Evolutionary conservation across 345 rosid genomes (phyloP).

Genomic region (Dipteronia dyeriana): DNA sequence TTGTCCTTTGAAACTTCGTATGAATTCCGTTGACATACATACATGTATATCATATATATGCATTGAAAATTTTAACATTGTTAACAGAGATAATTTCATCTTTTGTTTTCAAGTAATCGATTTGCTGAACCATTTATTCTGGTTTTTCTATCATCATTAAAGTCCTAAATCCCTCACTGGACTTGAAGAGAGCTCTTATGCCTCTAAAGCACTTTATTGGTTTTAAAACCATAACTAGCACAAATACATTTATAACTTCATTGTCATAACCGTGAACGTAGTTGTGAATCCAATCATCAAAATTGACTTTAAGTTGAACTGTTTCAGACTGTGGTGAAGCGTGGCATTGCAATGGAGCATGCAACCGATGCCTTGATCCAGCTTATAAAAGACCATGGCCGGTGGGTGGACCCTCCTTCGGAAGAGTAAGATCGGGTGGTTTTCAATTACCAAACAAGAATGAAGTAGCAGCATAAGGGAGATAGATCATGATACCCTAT

Average conservation of each 20-base stretch:
- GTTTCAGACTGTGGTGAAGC: constrained; percentile 90
- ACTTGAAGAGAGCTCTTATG: no score
- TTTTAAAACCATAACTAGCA: not conserved
- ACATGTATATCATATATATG: no score
- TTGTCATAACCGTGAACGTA: not conserved
- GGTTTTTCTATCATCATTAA: no score
- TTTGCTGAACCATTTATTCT: no score
- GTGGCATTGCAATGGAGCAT: constrained; percentile 82
- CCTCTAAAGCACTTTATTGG: not conserved
- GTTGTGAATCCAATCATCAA: not conserved
- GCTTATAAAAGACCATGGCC: constrained; percentile 92
- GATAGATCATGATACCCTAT: not conserved
- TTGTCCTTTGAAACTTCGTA: not conserved
- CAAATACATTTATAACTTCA: not conserved
- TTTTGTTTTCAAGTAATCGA: no score
- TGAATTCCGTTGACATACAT: no score
- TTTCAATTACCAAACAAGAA: not conserved
- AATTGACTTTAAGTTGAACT: constrained; percentile 8
- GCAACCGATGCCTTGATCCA: constrained; percentile 90
- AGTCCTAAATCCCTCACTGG: no score
- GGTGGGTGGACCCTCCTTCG: constrained; percentile 77
- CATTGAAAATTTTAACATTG: no score
- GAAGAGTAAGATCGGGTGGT: constrained; percentile 45
- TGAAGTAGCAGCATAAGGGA: not conserved
- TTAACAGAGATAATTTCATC: no score